Conservation (phyloP, 225 moss, liverwort and hornwort genomes). For the Marchantia paleacea region DNA sequence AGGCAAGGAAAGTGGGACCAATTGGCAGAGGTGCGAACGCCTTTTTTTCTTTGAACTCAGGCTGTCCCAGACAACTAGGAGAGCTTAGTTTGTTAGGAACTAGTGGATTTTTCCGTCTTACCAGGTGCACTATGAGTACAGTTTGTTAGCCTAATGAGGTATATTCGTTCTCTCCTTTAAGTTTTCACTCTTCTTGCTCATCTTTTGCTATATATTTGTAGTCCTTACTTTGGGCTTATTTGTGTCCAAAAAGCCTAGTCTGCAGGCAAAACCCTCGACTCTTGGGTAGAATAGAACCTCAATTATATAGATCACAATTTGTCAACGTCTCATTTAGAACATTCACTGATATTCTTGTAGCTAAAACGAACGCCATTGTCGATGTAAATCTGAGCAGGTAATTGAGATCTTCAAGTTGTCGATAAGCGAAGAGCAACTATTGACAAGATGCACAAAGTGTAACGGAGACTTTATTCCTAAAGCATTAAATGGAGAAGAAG, state of each 20-base stretch:
- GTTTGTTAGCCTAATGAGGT: neutral
- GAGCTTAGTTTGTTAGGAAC: no score
- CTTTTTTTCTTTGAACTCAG: neutral
- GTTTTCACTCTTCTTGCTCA: neutral
- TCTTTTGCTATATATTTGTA: neutral
- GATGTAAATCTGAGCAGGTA: constrained; percentile 37
- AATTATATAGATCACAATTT: neutral
- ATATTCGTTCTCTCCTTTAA: neutral
- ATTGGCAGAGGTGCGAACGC: constrained; percentile 62
- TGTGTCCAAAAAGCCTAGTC: neutral
- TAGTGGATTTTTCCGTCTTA: neutral
- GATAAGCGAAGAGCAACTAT: constrained; percentile 72
- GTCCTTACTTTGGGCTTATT: neutral
- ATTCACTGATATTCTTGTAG: neutral
- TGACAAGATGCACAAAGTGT: constrained; percentile 96
- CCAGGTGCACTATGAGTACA: neutral
- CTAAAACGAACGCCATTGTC: neutral
- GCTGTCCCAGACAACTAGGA: no score
- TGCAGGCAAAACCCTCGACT: neutral
- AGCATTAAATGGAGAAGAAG: constrained; percentile 72
- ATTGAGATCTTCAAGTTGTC: constrained; percentile 66
- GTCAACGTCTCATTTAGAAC: neutral
- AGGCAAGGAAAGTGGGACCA: constrained; percentile 84
- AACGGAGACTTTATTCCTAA: constrained; percentile 67
- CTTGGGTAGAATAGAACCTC: neutral